Evolutionary conservation across 495 filamentous ascomycete species (phyloP).

Genomic region (Xylaria scruposa): DNA sequence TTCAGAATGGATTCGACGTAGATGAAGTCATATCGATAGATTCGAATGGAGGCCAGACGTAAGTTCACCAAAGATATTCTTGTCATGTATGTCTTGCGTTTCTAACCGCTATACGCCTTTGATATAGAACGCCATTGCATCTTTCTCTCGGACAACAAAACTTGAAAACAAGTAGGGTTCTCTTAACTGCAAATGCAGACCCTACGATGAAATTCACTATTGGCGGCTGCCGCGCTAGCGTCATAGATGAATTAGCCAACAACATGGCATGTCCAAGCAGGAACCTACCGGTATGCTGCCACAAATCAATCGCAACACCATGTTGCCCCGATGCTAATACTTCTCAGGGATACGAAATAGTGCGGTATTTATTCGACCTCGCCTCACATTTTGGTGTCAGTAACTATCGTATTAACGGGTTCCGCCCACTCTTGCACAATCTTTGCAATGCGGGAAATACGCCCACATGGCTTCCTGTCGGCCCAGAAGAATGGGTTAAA

Average conservation of each 20-base stretch:
- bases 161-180: slow-evolving; percentile 4
- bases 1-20: slow-evolving; percentile 17
- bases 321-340: neutral
- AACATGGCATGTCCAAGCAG: slow-evolving; percentile 11
- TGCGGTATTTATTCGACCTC: slow-evolving; percentile 4
- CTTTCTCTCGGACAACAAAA: slow-evolving; percentile 11
- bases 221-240: neutral
- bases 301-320: neutral
- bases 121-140: slow-evolving; percentile 17
- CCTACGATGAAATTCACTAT: slow-evolving; percentile 15
- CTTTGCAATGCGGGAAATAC: slow-evolving; percentile 11
- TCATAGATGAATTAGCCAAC: slow-evolving; percentile 17
- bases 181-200: slow-evolving; percentile 20
- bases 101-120: neutral
- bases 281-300: neutral
- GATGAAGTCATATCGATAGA: slow-evolving; percentile 20
- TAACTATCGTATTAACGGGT: slow-evolving; percentile 8
- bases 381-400: slow-evolving; percentile 13
- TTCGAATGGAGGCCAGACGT: slow-evolving; percentile 8
- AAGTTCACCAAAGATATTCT: slow-evolving; percentile 2
- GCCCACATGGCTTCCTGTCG: slow-evolving; percentile 16
- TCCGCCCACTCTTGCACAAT: slow-evolving; percentile 3
- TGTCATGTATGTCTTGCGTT: neutral
- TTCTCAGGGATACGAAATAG: slow-evolving; percentile 15
- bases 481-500: slow-evolving; percentile 16